These are phyloP conservation scores for Fistulinella cinereoalba DNA, from an alignment of 1,284 basidiomycete genomes.

Conservation along the genomic window DNA sequence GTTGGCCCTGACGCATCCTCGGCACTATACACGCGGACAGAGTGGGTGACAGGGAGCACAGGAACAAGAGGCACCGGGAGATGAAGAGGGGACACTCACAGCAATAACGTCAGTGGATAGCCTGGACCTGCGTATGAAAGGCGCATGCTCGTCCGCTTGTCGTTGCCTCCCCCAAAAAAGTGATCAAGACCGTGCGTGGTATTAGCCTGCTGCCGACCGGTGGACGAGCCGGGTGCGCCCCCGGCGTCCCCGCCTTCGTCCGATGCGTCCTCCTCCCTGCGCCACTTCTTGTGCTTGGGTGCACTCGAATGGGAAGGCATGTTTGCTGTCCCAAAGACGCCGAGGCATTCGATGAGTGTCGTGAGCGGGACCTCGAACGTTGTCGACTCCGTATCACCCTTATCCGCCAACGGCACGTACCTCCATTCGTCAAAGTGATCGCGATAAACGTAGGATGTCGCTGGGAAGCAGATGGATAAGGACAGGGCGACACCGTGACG, in stretches of 20 bases:
- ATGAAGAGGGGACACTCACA: slow-evolving; percentile 56
- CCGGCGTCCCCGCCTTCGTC: slow-evolving; percentile 35
- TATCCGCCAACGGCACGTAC: slow-evolving; percentile 10
- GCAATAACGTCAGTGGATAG: slow-evolving; percentile 72
- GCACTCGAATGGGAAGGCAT: slow-evolving; percentile 29
- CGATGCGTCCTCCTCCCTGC: slow-evolving; percentile 47
- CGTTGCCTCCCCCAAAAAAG: slow-evolving; percentile 47
- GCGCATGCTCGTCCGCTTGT: slow-evolving; percentile 78
- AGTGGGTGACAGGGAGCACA: neutral
- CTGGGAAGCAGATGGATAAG: slow-evolving; percentile 39
- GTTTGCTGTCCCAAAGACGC: slow-evolving; percentile 84
- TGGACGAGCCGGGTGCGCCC: slow-evolving; percentile 10
- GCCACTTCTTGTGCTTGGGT: slow-evolving; percentile 45
- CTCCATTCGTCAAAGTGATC: slow-evolving; percentile 75
- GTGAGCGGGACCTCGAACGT: slow-evolving; percentile 82
- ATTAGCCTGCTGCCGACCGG: slow-evolving; percentile 11
- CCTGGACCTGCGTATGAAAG: slow-evolving; percentile 81
- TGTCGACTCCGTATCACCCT: slow-evolving; percentile 28
- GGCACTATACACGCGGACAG: slow-evolving; percentile 48
- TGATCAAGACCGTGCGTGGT: slow-evolving; percentile 43
- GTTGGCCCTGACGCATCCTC: slow-evolving; percentile 83
- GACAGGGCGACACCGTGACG: neutral
- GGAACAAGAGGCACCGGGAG: neutral
- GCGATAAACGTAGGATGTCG: slow-evolving; percentile 81
- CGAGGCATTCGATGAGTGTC: slow-evolving; percentile 84